A percentile compares a stretch with the other conserved stretches of the same genome.
Conservation (phyloP, 176 grass and related monocot species). For the Typha latifolia region DNA sequence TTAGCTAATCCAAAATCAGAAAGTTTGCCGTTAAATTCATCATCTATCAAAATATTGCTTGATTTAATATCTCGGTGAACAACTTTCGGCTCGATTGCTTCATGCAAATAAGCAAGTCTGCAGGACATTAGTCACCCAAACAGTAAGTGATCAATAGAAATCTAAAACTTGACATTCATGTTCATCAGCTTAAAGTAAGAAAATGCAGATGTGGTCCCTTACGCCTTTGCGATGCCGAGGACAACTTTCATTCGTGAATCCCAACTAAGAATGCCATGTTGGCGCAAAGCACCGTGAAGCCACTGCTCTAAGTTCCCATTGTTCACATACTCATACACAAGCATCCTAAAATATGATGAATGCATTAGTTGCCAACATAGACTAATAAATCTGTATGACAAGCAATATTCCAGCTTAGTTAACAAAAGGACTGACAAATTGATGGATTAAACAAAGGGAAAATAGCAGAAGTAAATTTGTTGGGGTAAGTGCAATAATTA, state of each 20-base stretch:
- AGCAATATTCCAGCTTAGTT: too few relatives aligned
- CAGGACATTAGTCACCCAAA: neutral
- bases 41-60: constrained; percentile 79
- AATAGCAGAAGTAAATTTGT: neutral
- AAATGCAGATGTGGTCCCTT: constrained; percentile 15
- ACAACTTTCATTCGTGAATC: constrained; percentile 74
- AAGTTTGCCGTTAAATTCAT: constrained; percentile 82
- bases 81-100: constrained; percentile 88
- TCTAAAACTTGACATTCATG: neutral
- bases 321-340: constrained; percentile 82
- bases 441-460: neutral
- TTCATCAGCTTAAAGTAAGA: neutral
- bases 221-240: constrained; percentile 72
- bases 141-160: neutral
- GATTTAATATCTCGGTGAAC: constrained; percentile 94
- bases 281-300: constrained; percentile 74
- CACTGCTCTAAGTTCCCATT: constrained; percentile 89
- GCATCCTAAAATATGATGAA: constrained; percentile 42
- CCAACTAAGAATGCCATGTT: constrained; percentile 64
- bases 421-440: neutral
- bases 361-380: neutral
- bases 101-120: constrained; percentile 85
- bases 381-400: too few relatives aligned
- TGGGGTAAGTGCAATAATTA: neutral
- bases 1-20: constrained; percentile 88